Evolutionary conservation across 108 stramenopile species (phyloP), one percentile per base, ranked within the genome.

Genomic region (Licmophora abbreviata): DNA sequence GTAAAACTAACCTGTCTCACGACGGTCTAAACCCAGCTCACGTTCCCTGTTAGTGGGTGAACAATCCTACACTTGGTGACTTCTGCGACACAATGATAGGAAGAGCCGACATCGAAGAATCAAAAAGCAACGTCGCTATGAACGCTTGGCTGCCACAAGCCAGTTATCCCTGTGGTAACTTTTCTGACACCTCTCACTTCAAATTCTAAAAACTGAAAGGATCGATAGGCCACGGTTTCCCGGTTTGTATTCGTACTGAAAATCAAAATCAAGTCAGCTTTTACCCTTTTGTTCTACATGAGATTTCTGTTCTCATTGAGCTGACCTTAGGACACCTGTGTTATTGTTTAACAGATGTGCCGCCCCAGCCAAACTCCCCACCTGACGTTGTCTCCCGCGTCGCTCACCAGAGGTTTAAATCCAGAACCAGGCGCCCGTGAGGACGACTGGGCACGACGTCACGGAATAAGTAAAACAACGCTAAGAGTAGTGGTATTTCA

Each of bases 1-100:
- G 84, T 86, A 92, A 84, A 86, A 88, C 87, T 87, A 87, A 89
- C 81, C 87, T 89, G 93, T 91, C 89, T 94, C 89, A 94, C 89
- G 88, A 89, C 88, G 85, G 88, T 95, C 89, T 95, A 92, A 92
- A 89, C 90, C 88, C 89, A 95, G 86, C 85, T 89, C 87, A 83
- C n/a, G n/a, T n/a, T n/a, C n/a, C n/a, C n/a, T n/a, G n/a, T n/a
- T n/a, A n/a, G 74, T 87, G 87, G 85, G 92, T 88, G 92, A 93
- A 93, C 92, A 93, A 89, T 89, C 88, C 83, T 76, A 90, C 92
- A 84, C 89, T 91, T 91, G 85, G 81, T 76, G 81, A 84, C 88
- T 88, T 87, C 87, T 91, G 87, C 85, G 82, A 85, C 89, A 79
- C 83, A 85, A 92, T 87, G 89, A 87, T 84, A 91, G 83, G 89